phyloP scores from a whole-genome alignment of 2,329 filamentous ascomycete species.

The Paecilomyces fulvus region DNA sequence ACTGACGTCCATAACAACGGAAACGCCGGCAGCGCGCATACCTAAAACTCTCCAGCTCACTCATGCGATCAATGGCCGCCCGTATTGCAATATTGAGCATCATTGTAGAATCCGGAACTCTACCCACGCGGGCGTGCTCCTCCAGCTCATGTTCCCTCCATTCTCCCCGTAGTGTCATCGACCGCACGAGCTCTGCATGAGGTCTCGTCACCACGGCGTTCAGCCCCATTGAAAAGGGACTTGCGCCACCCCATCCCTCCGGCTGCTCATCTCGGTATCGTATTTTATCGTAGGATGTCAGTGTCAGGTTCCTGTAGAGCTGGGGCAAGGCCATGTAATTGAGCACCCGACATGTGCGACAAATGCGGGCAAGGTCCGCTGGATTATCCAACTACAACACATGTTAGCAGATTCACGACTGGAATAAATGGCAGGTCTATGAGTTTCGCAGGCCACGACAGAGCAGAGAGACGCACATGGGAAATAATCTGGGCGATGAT shows the following conservation, averaged over 20 bases:
- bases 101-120: constrained; percentile 57
- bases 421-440: background rate
- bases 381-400: constrained; percentile 45
- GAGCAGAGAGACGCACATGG: constrained; percentile 33
- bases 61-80: constrained; percentile 52
- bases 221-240: constrained; percentile 55
- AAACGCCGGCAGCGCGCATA: constrained; percentile 15
- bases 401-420: constrained; percentile 1
- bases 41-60: constrained; percentile 45
- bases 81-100: constrained; percentile 54
- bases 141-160: constrained; percentile 51
- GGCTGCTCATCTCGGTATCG: constrained; percentile 50
- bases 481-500: constrained; percentile 50
- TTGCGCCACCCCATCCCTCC: constrained; percentile 54
- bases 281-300: constrained; percentile 51
- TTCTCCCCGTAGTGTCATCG: constrained; percentile 45
- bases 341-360: constrained; percentile 52
- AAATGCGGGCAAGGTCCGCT: constrained; percentile 50
- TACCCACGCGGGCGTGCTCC: constrained; percentile 48
- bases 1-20: background rate
- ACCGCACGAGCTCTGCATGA: constrained; percentile 45
- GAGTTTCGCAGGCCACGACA: background rate
- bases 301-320: constrained; percentile 48
- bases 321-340: constrained; percentile 58
- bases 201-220: constrained; percentile 53